Percentiles rank a stretch among this genome's conserved stretches.
These are phyloP conservation scores for Boletus rubroflammeus DNA, from an alignment of 768 basidiomycete species.

Conservation along the genomic window DNA sequence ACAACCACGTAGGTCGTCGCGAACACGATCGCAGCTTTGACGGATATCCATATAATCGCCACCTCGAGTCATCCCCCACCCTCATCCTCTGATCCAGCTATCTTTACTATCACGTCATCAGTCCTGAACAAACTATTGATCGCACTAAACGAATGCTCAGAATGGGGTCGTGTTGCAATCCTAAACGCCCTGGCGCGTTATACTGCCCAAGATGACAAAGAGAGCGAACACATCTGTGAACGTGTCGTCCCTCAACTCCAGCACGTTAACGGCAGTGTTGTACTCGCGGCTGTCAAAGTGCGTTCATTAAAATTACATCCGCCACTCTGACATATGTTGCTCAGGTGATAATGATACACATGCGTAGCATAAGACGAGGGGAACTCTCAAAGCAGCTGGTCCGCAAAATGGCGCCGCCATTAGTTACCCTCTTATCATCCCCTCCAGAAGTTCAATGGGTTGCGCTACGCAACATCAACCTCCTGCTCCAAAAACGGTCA, in stretches of 20 bases:
- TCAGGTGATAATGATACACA: slow-evolving; percentile 97
- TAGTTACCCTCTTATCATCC: slow-evolving; percentile 92
- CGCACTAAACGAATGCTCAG: slow-evolving; percentile 95
- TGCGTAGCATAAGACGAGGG: slow-evolving; percentile 76
- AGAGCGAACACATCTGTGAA: slow-evolving; percentile 98
- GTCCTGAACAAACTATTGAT: slow-evolving; percentile 89
- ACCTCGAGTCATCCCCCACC: slow-evolving; percentile 47
- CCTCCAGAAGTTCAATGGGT: slow-evolving; percentile 99
- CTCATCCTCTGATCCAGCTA: slow-evolving; percentile 55
- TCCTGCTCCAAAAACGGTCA: slow-evolving; percentile 89
- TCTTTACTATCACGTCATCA: slow-evolving; percentile 79
- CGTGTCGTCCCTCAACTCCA: slow-evolving; percentile 98
- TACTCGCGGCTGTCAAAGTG: slow-evolving; percentile 94
- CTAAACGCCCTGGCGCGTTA: slow-evolving; percentile 85
- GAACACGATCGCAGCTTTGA: slow-evolving; percentile 89
- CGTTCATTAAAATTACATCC: slow-evolving; percentile 11
- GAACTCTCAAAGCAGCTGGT: slow-evolving; percentile 82
- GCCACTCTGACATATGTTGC: neutral
- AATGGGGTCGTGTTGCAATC: slow-evolving; percentile 97
- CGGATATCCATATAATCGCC: slow-evolving; percentile 83
- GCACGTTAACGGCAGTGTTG: slow-evolving; percentile 93
- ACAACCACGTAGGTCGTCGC: slow-evolving; percentile 77
- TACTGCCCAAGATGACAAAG: slow-evolving; percentile 79
- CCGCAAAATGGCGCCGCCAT: slow-evolving; percentile 96
- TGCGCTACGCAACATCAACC: slow-evolving; percentile 92